Evolutionary conservation across 2,329 filamentous ascomycete genomes (phyloP), one percentile per base, ranked within the genome.

Genomic region (Alternaria panax): DNA sequence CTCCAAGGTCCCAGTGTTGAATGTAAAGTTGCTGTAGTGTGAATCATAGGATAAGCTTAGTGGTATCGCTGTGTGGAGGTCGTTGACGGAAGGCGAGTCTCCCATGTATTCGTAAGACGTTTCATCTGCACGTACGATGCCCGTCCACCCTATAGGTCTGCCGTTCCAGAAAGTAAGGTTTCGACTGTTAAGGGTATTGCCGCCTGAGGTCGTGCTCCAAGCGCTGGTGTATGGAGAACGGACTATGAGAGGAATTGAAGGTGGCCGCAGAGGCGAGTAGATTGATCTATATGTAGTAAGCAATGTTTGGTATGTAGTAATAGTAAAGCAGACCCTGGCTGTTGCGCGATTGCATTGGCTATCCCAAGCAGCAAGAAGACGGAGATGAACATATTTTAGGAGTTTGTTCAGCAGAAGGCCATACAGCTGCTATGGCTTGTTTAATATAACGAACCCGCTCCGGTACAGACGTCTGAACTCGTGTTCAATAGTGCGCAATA

Each of bases 101-200:
- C 51, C 51, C 51, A 43, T 42, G 28, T 53, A 36, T 9, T 53
- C 51, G n/a, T 42, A 25, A n/a, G 12, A 20, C 25, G 20, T 42
- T 32, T 20, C 51, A 8, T 53, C 27, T 12, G 45, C 51, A 16
- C 51, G 36, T 28, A 53, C 28, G 12, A 53, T 28, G 25, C 38
- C 51, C 30, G n/a, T 32, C 51, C 38, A 53, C 45, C 51, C 51
- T 43, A 54, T 20, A n/a, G 25, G 9, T n/a, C 22, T 30, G 14
- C 51, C 40, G 16, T 27, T 54, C 40, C 51, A 45, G 27, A 54
- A 43, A 16, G 51, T 54, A 24, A 14, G 18, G n/a, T 43, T 54
- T 5, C 40, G 40, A n/a, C 28, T 54, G 20, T 43, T 54, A 25
- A 54, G 40, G 14, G 40, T 54, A 14, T 40, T 45, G 8, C 28